A percentile compares a stretch with the other conserved stretches of the same genome.
Conservation (phyloP, 2,329 filamentous ascomycete genomes). For the Diaporthe nobilis region DNA sequence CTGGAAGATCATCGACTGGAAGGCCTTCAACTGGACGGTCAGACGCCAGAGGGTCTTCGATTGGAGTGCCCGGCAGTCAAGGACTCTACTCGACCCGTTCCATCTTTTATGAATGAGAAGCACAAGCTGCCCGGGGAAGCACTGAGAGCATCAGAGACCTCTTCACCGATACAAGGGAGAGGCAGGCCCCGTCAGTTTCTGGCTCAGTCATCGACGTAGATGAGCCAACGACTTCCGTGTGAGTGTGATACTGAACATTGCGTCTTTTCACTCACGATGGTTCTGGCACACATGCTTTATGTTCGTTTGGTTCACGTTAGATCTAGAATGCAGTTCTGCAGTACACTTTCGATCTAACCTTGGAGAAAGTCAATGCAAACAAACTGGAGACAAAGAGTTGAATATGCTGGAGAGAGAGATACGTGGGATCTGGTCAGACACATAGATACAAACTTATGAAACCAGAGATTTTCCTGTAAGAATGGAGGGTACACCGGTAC, state of each 20-base stretch:
- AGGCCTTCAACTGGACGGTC: not conserved
- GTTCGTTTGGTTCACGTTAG: not conserved
- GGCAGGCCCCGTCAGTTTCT: not conserved
- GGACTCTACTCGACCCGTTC: not conserved
- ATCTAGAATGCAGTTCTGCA: not conserved
- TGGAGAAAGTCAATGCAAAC: not conserved
- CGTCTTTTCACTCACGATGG: not conserved
- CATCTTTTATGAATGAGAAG: too few relatives aligned
- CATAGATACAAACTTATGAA: too few relatives aligned
- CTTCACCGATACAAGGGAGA: not conserved
- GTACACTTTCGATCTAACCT: not conserved
- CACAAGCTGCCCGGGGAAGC: not conserved
- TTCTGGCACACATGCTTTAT: not conserved
- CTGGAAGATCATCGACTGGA: not conserved
- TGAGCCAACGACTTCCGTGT: not conserved
- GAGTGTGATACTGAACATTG: not conserved
- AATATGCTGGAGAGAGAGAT: too few relatives aligned
- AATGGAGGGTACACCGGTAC: too few relatives aligned
- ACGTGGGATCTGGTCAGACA: too few relatives aligned
- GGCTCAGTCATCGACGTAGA: not conserved
- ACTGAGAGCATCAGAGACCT: not conserved
- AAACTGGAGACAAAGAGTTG: not conserved
- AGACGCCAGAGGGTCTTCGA: not conserved
- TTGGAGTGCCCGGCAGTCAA: not conserved
- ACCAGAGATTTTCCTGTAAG: too few relatives aligned